Conservation (phyloP, 495 filamentous ascomycete species). For the Parmelia sp. region DNA sequence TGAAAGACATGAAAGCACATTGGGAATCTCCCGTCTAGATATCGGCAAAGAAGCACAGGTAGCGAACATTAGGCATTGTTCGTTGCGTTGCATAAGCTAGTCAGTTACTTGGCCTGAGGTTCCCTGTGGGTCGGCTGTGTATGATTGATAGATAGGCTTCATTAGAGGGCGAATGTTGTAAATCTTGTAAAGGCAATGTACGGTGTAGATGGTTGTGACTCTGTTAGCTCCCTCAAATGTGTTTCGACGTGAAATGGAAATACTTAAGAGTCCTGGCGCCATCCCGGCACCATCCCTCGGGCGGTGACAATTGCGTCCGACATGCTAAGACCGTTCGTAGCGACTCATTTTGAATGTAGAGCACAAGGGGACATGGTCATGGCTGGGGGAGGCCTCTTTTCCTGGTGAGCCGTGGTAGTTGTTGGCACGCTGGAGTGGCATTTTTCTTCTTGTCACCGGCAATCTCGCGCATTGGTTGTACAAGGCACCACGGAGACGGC, state of each 20-base stretch:
- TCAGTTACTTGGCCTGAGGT: background rate
- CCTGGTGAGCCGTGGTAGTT: too few relatives aligned
- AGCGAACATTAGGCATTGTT: background rate
- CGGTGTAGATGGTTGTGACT: background rate
- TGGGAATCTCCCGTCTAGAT: background rate
- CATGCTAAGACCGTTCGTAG: background rate
- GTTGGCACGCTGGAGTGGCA: too few relatives aligned
- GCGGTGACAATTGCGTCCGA: background rate
- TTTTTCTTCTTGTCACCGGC: too few relatives aligned
- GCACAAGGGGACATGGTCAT: too few relatives aligned
- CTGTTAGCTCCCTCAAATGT: background rate
- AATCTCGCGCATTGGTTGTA: too few relatives aligned
- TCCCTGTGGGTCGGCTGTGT: background rate
- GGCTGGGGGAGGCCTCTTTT: too few relatives aligned
- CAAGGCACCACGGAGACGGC: too few relatives aligned
- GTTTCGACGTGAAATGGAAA: background rate
- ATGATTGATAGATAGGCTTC: too few relatives aligned
- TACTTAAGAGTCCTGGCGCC: background rate
- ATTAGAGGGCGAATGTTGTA: too few relatives aligned
- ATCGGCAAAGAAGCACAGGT: background rate
- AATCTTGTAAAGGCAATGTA: background rate
- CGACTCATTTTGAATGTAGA: too few relatives aligned
- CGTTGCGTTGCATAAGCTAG: background rate
- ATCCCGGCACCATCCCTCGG: background rate
- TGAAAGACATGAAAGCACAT: constrained; percentile 21